Percentiles rank a stretch among this genome's conserved stretches.
phyloP scores from a whole-genome alignment of 2,329 filamentous ascomycete genomes.

The Alternaria ventricosa region DNA sequence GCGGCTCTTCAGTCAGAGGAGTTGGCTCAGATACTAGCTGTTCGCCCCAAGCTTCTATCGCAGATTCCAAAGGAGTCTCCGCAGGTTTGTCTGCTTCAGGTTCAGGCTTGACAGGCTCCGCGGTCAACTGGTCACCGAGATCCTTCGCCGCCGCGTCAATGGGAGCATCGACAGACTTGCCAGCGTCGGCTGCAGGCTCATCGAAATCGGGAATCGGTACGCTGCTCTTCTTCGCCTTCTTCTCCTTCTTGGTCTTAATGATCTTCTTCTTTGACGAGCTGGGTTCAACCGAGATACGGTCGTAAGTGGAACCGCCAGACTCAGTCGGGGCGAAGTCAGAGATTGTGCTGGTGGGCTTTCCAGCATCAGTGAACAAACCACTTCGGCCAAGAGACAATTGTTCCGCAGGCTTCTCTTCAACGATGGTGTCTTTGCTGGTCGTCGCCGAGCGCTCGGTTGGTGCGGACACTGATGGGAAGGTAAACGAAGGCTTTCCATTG shows the following conservation, averaged over 20 bases:
- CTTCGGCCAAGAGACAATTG: not conserved
- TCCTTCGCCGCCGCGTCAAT: not conserved
- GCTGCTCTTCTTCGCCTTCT: slow-evolving; percentile 30
- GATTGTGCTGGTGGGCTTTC: slow-evolving; percentile 1
- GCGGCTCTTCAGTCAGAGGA: not conserved
- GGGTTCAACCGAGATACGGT: slow-evolving; percentile 15
- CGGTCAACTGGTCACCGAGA: not conserved
- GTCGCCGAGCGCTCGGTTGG: not conserved
- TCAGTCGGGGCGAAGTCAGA: not conserved
- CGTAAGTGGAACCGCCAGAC: slow-evolving; percentile 3
- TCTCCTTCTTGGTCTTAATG: slow-evolving; percentile 34
- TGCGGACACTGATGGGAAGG: not conserved
- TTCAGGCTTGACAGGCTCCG: not conserved
- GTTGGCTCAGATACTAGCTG: slow-evolving; percentile 1
- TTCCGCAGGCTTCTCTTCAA: not conserved
- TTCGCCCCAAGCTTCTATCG: slow-evolving; percentile 5
- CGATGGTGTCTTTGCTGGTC: not conserved
- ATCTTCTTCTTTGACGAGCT: slow-evolving; percentile 31
- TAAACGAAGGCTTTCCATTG: slow-evolving; percentile 11
- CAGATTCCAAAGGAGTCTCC: slow-evolving; percentile 2
- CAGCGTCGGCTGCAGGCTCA: not conserved
- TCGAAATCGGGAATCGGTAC: slow-evolving; percentile 8
- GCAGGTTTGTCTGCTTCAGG: not conserved
- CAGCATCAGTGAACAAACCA: slow-evolving; percentile 12
- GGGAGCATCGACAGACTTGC: not conserved